Conservation (phyloP, 495 filamentous ascomycete species). For the Annulohypoxylon maeteangense region DNA sequence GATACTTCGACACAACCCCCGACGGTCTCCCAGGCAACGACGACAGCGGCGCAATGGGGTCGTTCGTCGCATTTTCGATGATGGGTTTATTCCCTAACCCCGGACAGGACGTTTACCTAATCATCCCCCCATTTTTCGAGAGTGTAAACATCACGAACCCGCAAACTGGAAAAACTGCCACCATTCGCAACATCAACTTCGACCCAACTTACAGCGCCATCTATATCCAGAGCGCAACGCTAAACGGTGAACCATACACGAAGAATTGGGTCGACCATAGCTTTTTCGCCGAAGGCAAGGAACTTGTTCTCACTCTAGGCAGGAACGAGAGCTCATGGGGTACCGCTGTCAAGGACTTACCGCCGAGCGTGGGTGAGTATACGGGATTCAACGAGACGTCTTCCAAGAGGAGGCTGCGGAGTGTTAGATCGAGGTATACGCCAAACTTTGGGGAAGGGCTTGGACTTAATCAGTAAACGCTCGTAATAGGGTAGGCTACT, state of each 20-base stretch:
- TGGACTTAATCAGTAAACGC: slow-evolving; percentile 12
- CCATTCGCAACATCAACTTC: slow-evolving; percentile 69
- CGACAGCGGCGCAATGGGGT: slow-evolving; percentile 77
- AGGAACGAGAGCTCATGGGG: slow-evolving; percentile 75
- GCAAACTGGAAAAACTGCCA: slow-evolving; percentile 70
- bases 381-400: slow-evolving; percentile 44
- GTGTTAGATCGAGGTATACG: slow-evolving; percentile 27
- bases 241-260: slow-evolving; percentile 71
- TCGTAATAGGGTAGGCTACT: background rate
- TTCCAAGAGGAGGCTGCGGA: slow-evolving; percentile 24
- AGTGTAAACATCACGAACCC: slow-evolving; percentile 70
- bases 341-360: slow-evolving; percentile 69
- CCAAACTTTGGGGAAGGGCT: slow-evolving; percentile 28
- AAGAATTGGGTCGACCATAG: slow-evolving; percentile 79
- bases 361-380: slow-evolving; percentile 63
- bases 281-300: slow-evolving; percentile 77
- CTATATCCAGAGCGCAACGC: slow-evolving; percentile 76
- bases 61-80: slow-evolving; percentile 75
- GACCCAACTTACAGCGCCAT: slow-evolving; percentile 69
- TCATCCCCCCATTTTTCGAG: slow-evolving; percentile 74
- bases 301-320: slow-evolving; percentile 74
- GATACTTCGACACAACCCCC: slow-evolving; percentile 68
- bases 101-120: slow-evolving; percentile 79
- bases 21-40: slow-evolving; percentile 77
- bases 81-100: slow-evolving; percentile 80